phyloP scores from a whole-genome alignment of 2,329 filamentous ascomycete genomes.

The Calycina herbarum region DNA sequence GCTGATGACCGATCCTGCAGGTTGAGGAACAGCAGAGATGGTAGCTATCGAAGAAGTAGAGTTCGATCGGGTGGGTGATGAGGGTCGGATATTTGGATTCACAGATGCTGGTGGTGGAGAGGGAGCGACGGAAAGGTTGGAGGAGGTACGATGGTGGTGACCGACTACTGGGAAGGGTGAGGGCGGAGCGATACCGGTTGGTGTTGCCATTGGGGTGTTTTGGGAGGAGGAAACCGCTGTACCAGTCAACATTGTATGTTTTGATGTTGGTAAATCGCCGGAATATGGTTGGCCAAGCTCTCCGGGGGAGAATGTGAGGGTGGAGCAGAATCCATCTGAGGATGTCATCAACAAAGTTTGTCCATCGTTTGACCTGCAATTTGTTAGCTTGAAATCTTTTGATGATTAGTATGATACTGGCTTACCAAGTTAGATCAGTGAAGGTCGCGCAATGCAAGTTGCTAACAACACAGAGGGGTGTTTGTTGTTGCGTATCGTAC shows the following conservation, averaged over 20 bases:
- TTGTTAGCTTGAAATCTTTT: constrained; percentile 16
- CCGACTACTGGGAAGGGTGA: constrained; percentile 50
- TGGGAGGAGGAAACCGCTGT: constrained; percentile 54
- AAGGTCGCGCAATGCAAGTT: constrained; percentile 98
- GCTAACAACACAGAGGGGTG: constrained; percentile 90
- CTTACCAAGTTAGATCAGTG: constrained; percentile 92
- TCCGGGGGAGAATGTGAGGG: constrained; percentile 77
- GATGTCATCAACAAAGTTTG: constrained; percentile 89
- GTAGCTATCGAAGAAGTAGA: constrained; percentile 80
- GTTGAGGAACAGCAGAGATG: constrained; percentile 50
- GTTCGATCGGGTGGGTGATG: constrained; percentile 81
- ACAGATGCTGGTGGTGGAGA: constrained; percentile 59
- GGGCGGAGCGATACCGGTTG: constrained; percentile 63
- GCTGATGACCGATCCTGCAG: constrained; percentile 56
- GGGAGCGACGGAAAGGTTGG: constrained; percentile 59
- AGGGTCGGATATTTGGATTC: constrained; percentile 56
- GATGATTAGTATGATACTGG: constrained; percentile 27
- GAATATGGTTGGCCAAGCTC: constrained; percentile 84
- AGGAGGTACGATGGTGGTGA: constrained; percentile 56
- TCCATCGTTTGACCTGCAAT: constrained; percentile 69
- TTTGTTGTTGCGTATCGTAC: constrained; percentile 96
- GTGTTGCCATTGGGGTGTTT: constrained; percentile 69
- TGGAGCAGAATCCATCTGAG: constrained; percentile 96
- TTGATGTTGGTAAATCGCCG: constrained; percentile 58
- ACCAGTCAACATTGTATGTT: constrained; percentile 41